Base-by-base conservation (phyloP, 1,284 basidiomycete genomes). In the Schizophyllum amplum region DNA sequence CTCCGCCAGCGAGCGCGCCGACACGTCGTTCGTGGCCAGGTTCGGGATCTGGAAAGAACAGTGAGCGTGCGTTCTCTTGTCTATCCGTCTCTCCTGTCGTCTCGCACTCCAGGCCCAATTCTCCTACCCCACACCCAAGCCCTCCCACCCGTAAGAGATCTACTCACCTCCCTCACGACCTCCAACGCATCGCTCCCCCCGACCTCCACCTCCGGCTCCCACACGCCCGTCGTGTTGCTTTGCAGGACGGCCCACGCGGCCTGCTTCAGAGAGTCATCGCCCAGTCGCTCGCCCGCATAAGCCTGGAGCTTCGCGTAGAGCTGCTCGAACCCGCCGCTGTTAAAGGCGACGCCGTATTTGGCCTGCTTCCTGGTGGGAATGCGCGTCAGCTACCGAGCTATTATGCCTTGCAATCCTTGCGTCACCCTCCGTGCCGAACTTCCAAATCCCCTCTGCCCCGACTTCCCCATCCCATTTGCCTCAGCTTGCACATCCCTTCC, bases 291-390 rank as follows among this genome's bases (percentile, higher is more conserved):
- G 1, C 73, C 67, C 24, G 74, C 74, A 47, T 75, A 76, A 5
- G 72, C 73, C 64, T 74, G 72, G 4, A 75, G 62, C 59, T 74
- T 75, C n/a, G 72, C 72, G 56, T 76, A 75, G 23, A 67, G 66
- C 71, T 73, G 55, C 22, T 52, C 20, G 57, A 76, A 76, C 20
- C 71, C 72, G 11, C 72, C 72, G 47, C 68, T 73, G 4, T 64
- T 65, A 54, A 71, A 75, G 5, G 68, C 63, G 54, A 69, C 68
- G 1, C 72, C 72, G 55, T 74, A 75, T 57, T 69, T 65, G 21
- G 72, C 72, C 17, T 42, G 33, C 7, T 42, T 42, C 33, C 33
- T 42, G 33, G 4, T n/a, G n/a, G n/a, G n/a, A 17, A 2, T 42
- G 33, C 27, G 13, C 17, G 33, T 42, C 7, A 42, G 33, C n/a